Base-by-base conservation (phyloP, 1,139 yeast genomes). In the Hemisphaericaspora xylofermentans region DNA sequence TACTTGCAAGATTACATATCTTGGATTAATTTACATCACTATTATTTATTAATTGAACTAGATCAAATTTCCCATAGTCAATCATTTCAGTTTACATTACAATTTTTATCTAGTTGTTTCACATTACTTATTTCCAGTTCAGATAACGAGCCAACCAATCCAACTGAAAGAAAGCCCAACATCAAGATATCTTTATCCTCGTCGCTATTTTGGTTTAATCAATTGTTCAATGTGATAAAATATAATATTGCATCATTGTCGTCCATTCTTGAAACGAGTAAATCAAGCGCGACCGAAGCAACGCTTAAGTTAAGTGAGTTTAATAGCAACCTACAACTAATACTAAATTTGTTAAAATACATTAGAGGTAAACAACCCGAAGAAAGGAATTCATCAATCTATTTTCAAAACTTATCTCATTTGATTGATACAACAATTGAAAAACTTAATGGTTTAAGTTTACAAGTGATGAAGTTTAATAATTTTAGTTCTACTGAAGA, bases 71-170 rank as follows among this genome's bases (percentile, higher is more conserved):
- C 73, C 2, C 45, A 63, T 3, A 61, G 66, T 15, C 68, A 68
- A 43, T 62, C 68, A 38, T 61, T 63, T 32, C 76, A 70, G 47
- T 70, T 69, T 50, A 64, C 74, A 4, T 57, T 71, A 22, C 75
- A 71, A 44, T 72, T 68, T 44, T 54, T 70, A 34, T 67, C 71
- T 26, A 68, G 67, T 47, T 68, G 70, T 18, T 71, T 70, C 48
- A 60, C 72, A 7, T 57, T 71, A 36, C 50, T 68, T 38, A 44
- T 44, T 17, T 36, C 45, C 2, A 44, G 42, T 3, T 41, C 46
- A 3, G 50, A 47, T 26, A 39, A 39, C 17, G 35, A 45, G 10
- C 30, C 40, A 9, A 18, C 29, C n/a, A n/a, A 19, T 13, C 30
- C 36, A 3, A 18, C 33, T 3, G 27, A 24, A 13, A 34, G 38